These are phyloP conservation scores for Fusarium floridanum DNA, from an alignment of 2,329 filamentous ascomycete species.

Conservation along the genomic window DNA sequence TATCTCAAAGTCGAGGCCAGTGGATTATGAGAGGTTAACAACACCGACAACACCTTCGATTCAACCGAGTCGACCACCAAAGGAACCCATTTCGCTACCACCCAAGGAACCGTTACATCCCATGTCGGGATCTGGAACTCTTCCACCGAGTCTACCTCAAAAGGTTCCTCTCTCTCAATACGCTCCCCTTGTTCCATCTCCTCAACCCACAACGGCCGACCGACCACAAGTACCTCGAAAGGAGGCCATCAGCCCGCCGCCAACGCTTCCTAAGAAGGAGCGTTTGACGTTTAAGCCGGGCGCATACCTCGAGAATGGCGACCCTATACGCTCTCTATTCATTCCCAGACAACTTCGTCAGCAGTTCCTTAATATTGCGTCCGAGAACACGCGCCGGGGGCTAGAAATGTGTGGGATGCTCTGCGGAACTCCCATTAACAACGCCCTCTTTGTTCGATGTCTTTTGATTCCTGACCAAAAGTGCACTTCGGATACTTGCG, in stretches of 20 bases:
- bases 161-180: conserved; percentile 47
- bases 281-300: conserved; percentile 78
- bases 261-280: conserved; percentile 61
- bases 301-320: conserved; percentile 90
- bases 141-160: conserved; percentile 45
- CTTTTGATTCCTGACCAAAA: conserved; percentile 93
- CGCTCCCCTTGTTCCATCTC: conserved; percentile 37
- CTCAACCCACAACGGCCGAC: conserved; percentile 16
- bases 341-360: conserved; percentile 81
- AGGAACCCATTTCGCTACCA: conserved; percentile 41
- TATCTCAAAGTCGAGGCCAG: conserved; percentile 64
- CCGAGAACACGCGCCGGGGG: conserved; percentile 81
- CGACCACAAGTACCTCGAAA: conserved; percentile 50
- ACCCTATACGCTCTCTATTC: conserved; percentile 88
- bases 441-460: conserved; percentile 90
- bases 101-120: conserved; percentile 42
- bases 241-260: conserved; percentile 36
- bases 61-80: conserved; percentile 53
- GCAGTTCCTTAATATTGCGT: conserved; percentile 80
- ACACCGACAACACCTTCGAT: conserved; percentile 33
- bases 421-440: conserved; percentile 90
- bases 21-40: conserved; percentile 57
- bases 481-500: conserved; percentile 92
- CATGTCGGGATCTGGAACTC: conserved; percentile 4
- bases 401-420: conserved; percentile 97